Base-by-base conservation (phyloP, 2,329 filamentous ascomycete species). In the Diaporthe batatas region DNA sequence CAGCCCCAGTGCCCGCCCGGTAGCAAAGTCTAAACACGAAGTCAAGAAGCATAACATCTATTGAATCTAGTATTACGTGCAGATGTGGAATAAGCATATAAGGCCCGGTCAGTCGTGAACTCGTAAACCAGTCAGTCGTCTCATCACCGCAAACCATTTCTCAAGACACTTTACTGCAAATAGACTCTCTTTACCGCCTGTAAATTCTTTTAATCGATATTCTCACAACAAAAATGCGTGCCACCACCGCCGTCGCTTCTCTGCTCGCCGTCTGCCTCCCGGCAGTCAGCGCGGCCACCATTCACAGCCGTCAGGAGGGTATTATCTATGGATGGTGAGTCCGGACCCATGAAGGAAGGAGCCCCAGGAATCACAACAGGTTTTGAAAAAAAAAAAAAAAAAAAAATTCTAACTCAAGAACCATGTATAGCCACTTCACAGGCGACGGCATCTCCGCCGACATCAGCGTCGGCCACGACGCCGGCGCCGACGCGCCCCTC, bases 391-490 rank as follows among this genome's bases (percentile, higher is more conserved):
- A 29, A 2, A 29, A 2, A 29, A 2, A 29, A 29, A 29, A 29
- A 32, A 55, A 16, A 16, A 4, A 16, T 62, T 21, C 58, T 64
- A 34, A 64, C 4, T 2, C 0, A 2, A 14, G 7, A 18, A 12
- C 11, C 6, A 2, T 29, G 29, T 25, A 0, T 16, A 64, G 58
- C 8, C 59, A 65, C 1, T 65, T 65, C 59, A 49, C 18, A 1
- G 59, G 59, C 11, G 59, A 65, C 8, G 59, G 59, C 0, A 65
- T 65, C 21, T 23, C 21, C 1, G 29, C 59, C 2, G 44, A 65
- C n/a, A 49, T 65, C 29, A 51, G 59, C 29, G 59, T 51, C 6
- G 59, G 59, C 25, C 59, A 65, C 42, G 59, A 65, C 18, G 42
- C 25, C 7, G 59, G 59, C 59, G 2, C 25, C 2, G 59, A 65